A percentile compares a stretch with the other conserved stretches of the same genome.
Conservation (phyloP, 2,329 filamentous ascomycete species). For the Didymella pomorum region DNA sequence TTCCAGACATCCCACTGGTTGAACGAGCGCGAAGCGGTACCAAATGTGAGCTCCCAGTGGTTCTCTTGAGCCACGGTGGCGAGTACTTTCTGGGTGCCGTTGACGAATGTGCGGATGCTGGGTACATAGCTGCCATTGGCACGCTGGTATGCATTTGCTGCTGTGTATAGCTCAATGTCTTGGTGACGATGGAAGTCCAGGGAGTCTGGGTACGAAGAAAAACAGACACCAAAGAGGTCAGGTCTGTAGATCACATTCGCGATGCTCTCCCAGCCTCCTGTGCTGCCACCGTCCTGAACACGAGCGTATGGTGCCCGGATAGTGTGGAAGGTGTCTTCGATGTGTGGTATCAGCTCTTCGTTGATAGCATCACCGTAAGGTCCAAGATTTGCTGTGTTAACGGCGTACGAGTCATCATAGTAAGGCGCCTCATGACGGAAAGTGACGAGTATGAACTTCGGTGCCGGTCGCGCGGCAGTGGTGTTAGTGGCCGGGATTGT, state of each 20-base stretch:
- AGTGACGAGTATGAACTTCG: constrained; percentile 49
- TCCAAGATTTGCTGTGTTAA: constrained; percentile 52
- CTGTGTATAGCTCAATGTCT: constrained; percentile 48
- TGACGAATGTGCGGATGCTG: constrained; percentile 42
- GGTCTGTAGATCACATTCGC: constrained; percentile 51
- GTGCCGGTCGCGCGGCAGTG: constrained; percentile 36
- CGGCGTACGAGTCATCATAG: constrained; percentile 52
- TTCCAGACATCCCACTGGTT: constrained; percentile 52
- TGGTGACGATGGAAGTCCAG: constrained; percentile 51
- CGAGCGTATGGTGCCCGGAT: constrained; percentile 49
- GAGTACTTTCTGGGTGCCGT: constrained; percentile 37
- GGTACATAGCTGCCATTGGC: constrained; percentile 40
- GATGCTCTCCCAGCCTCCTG: constrained; percentile 50
- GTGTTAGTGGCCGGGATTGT: constrained; percentile 39
- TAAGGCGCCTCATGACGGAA: constrained; percentile 52
- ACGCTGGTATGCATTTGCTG: constrained; percentile 41
- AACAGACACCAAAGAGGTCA: constrained; percentile 50
- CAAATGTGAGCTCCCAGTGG: constrained; percentile 51
- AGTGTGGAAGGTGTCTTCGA: constrained; percentile 48
- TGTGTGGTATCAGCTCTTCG: constrained; percentile 49
- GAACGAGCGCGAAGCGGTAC: constrained; percentile 45
- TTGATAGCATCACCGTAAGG: constrained; percentile 53
- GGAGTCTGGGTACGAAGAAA: constrained; percentile 51
- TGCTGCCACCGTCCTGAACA: constrained; percentile 50
- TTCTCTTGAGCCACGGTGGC: constrained; percentile 45